Percentiles rank a stretch among this genome's conserved stretches.
These are phyloP conservation scores for Dryas alaskensis DNA, from an alignment of 306 rosid species.

Conservation along the genomic window DNA sequence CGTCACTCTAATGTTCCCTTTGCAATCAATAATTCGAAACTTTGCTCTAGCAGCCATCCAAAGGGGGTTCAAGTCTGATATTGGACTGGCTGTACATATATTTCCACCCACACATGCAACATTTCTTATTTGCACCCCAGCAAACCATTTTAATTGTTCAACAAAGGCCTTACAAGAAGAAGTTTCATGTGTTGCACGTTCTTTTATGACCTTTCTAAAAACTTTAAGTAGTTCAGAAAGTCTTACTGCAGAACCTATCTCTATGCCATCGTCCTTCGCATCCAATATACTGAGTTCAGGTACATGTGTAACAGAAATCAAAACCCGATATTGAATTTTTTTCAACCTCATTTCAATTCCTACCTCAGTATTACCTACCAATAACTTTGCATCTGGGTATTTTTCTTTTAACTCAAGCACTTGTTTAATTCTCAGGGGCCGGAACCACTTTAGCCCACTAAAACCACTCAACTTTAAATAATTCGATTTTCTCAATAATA, in stretches of 20 bases:
- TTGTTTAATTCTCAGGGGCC: constrained; percentile 68
- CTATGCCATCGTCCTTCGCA: constrained; percentile 66
- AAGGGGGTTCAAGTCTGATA: constrained; percentile 93
- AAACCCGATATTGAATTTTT: constrained; percentile 58
- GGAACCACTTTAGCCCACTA: constrained; percentile 78
- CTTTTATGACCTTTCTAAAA: constrained; percentile 51
- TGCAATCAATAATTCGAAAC: constrained; percentile 66
- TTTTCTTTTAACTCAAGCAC: constrained; percentile 67
- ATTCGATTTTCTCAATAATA: constrained; percentile 49
- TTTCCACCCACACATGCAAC: constrained; percentile 93
- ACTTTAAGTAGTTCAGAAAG: constrained; percentile 65
- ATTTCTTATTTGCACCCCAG: constrained; percentile 89
- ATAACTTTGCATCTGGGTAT: constrained; percentile 70
- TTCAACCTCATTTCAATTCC: constrained; percentile 94
- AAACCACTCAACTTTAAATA: constrained; percentile 65
- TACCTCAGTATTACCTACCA: constrained; percentile 92
- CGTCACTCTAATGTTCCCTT: constrained; percentile 60
- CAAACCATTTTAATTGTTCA: constrained; percentile 97
- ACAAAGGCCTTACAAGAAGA: constrained; percentile 70
- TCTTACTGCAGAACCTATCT: constrained; percentile 88
- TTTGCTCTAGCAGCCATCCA: constrained; percentile 88
- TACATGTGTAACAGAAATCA: constrained; percentile 68
- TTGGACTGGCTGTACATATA: constrained; percentile 96
- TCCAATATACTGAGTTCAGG: constrained; percentile 65
- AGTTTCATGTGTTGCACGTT: constrained; percentile 69